phyloP scores from a whole-genome alignment of 2,329 filamentous ascomycete genomes.

The Parafenestella ontariensis region DNA sequence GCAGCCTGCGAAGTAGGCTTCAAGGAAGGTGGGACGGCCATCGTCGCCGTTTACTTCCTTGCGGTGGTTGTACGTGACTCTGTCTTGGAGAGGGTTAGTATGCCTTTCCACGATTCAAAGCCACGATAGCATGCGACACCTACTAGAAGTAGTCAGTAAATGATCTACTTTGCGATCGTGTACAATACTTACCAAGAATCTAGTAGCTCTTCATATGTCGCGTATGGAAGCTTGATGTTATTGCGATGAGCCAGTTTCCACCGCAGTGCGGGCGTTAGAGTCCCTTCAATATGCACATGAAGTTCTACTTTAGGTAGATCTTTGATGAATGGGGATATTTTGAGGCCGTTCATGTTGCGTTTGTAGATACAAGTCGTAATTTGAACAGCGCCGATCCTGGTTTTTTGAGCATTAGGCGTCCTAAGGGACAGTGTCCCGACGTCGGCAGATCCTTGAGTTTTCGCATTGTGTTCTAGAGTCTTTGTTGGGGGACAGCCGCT shows the following conservation, averaged over 20 bases:
- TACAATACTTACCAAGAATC: conserved; percentile 9
- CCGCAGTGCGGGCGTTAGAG: conserved; percentile 50
- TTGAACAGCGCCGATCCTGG: background rate
- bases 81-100: conserved; percentile 4
- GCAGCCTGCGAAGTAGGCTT: conserved; percentile 33
- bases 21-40: conserved; percentile 34
- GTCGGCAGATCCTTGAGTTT: background rate
- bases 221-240: conserved; percentile 10
- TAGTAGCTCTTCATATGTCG: conserved; percentile 9
- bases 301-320: conserved; percentile 55
- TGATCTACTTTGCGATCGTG: background rate
- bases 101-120: background rate
- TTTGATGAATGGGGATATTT: conserved; percentile 13
- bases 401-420: background rate
- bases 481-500: background rate
- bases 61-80: conserved; percentile 21
- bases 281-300: conserved; percentile 58
- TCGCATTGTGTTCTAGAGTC: background rate
- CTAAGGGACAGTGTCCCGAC: background rate
- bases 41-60: conserved; percentile 22
- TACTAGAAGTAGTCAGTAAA: background rate
- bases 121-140: background rate
- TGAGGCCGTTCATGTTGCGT: conserved; percentile 9
- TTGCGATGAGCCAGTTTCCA: conserved; percentile 54
- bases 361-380: background rate